Percentiles rank a stretch among this genome's conserved stretches.
Evolutionary conservation across 202 grass and related monocot species (phyloP).

Genomic region (Setaria italica): DNA sequence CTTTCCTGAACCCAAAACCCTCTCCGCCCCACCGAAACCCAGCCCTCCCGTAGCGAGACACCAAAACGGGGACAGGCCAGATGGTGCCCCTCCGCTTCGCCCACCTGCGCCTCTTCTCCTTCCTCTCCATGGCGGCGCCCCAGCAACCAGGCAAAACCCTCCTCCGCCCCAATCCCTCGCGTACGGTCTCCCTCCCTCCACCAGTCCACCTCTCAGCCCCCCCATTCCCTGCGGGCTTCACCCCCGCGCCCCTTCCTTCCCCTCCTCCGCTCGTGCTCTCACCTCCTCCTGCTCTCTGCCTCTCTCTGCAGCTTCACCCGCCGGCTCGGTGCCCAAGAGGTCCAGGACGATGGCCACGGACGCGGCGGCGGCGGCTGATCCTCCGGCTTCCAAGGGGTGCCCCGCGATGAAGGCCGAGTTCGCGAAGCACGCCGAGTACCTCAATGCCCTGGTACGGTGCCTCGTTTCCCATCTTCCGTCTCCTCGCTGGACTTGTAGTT

Average conservation of each 20-base stretch:
- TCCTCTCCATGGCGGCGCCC: slow-evolving; percentile 50
- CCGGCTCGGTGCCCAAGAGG: slow-evolving; percentile 62
- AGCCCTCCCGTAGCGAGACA: no score
- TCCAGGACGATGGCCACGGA: slow-evolving; percentile 58
- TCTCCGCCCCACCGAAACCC: no score
- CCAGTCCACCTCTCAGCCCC: no score
- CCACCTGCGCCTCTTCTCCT: slow-evolving; percentile 28
- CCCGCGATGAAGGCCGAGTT: slow-evolving; percentile 80
- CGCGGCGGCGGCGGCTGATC: neutral
- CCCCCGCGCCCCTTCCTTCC: neutral
- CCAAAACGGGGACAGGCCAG: neutral
- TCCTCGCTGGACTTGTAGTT: neutral
- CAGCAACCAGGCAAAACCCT: slow-evolving; percentile 48
- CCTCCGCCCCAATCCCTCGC: neutral
- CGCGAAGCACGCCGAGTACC: slow-evolving; percentile 70
- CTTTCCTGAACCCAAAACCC: no score
- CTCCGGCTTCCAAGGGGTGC: slow-evolving; percentile 22
- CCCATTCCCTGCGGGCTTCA: neutral
- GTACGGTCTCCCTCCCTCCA: slow-evolving; percentile 7
- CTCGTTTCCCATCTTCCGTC: neutral
- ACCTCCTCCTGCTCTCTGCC: neutral
- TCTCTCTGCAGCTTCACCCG: slow-evolving; percentile 31
- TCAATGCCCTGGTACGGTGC: slow-evolving; percentile 73
- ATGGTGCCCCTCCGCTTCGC: slow-evolving; percentile 45
- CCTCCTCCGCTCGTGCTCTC: neutral